Evolutionary conservation across 305 asterid genomes (phyloP), one percentile per base, ranked within the genome.

Genomic region (Ajuga reptans): DNA sequence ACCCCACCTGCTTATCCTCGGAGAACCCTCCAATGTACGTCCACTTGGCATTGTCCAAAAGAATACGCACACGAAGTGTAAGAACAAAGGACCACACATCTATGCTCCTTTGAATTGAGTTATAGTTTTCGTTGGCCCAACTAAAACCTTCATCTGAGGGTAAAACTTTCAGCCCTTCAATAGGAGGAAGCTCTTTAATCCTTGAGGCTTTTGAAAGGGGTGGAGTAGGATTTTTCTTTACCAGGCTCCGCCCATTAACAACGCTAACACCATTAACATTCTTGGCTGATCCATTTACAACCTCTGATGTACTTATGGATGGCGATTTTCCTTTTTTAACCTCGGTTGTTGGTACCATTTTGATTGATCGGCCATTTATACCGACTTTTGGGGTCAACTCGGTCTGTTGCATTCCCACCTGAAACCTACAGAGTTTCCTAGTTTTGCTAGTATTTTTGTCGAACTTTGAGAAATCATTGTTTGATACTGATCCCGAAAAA

Each of bases 71-170:
- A 55, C 98, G 98, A 56, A 92, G 77, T 3, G 93, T 79, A 66
- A 92, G 88, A 73, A 88, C 97, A 85, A 90, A 90, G 17, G 96
- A 84, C 97, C 98, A 92, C 27, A 92, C 95, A 73, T 92, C 98
- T 68, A 92, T 59, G 58, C 77, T 86, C 78, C 98, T 90, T 71
- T 90, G 97, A 51, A 83, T 11, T 1, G 95, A 83, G 76, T 90
- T 92, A 69, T 92, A 92, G 66, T 90, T 92, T 69, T 92, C 98
- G 58, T 68, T 90, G 2, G 97, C 95, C 98, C 98, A 92, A 72
- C 93, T 90, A 81, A 92, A 92, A 50, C 92, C 89, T 85, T 92
- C 98, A 77, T 92, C 98, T 3, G 95, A 87, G 69, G 93, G 96
- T 43, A 91, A 80, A 58, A 88, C 89, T 75, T 82, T 92, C 33